Evolutionary conservation across 2,329 filamentous ascomycete genomes (phyloP).

Genomic region (Clarireedia homoeocarpa): DNA sequence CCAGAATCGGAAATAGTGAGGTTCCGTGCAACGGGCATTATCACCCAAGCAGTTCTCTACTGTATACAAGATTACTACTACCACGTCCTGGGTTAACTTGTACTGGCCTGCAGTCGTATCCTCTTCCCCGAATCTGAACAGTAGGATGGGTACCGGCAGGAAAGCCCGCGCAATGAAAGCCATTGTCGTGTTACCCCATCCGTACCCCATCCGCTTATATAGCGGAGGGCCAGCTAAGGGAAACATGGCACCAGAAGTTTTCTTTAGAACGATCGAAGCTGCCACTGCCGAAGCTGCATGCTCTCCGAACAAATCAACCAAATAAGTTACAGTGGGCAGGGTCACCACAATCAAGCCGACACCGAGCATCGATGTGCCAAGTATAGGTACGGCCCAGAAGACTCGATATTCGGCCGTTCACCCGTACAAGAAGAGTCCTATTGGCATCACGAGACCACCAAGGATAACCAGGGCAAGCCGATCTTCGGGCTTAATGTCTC

Average conservation of each 20-base stretch:
- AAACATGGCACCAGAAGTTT: not conserved
- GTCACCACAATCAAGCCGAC: conserved; percentile 1
- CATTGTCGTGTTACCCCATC: conserved; percentile 1
- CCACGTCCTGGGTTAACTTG: too few species aligned
- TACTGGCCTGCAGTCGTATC: too few species aligned
- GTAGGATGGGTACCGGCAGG: not conserved
- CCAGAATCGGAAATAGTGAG: too few species aligned
- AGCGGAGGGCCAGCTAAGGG: not conserved
- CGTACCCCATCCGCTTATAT: not conserved
- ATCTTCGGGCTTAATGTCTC: conserved; percentile 36
- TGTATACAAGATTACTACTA: too few species aligned
- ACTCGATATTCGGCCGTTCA: conserved; percentile 35
- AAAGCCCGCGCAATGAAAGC: not conserved
- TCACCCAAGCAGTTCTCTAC: too few species aligned
- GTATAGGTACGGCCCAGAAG: conserved; percentile 34
- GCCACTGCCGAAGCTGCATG: not conserved
- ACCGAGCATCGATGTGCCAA: not conserved
- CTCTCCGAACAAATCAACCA: not conserved
- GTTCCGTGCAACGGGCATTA: too few species aligned
- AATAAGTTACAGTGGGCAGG: conserved; percentile 1
- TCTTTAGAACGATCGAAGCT: not conserved
- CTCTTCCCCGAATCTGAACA: not conserved
- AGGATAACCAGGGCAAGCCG: conserved; percentile 34
- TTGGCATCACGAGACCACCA: conserved; percentile 32
- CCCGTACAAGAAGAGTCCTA: conserved; percentile 39